Percentiles rank a stretch among this genome's conserved stretches.
Conservation (phyloP, 2,329 filamentous ascomycete genomes). For the Penicillium sp. region DNA sequence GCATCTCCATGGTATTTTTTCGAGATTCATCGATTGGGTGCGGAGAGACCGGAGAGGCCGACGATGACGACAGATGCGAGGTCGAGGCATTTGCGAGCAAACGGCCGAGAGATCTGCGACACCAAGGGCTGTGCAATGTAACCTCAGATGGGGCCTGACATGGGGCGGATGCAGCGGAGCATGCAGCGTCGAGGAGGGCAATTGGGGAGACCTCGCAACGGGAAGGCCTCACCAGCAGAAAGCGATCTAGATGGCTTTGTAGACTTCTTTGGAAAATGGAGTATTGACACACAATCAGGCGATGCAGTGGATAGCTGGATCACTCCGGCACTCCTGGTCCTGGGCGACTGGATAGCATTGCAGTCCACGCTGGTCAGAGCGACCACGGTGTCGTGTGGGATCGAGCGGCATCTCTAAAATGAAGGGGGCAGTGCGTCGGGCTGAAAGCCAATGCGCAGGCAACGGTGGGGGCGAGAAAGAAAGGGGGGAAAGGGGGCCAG, state of each 20-base stretch:
- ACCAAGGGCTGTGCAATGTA: constrained; percentile 7
- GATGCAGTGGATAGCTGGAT: neutral
- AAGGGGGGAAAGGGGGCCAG: neutral
- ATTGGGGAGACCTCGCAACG: constrained; percentile 4
- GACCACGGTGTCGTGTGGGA: no score
- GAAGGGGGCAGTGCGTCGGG: constrained; percentile 12
- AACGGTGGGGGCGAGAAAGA: constrained; percentile 4
- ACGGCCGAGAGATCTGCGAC: constrained; percentile 4
- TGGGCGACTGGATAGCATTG: neutral
- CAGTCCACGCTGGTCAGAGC: no score
- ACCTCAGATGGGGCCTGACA: neutral
- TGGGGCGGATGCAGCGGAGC: constrained; percentile 4
- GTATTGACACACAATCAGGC: no score
- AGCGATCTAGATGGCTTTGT: constrained; percentile 4
- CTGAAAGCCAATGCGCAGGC: constrained; percentile 7
- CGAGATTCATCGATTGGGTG: no score
- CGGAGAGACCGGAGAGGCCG: no score
- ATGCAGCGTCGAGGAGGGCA: constrained; percentile 2
- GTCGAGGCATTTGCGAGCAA: neutral
- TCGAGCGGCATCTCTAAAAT: constrained; percentile 8
- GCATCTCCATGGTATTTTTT: no score
- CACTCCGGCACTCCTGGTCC: neutral
- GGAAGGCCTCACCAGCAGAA: neutral
- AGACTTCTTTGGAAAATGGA: neutral
- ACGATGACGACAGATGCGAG: no score